These are phyloP conservation scores for Talaromyces amestolkiae DNA, from an alignment of 2,329 filamentous ascomycete species.

Conservation along the genomic window DNA sequence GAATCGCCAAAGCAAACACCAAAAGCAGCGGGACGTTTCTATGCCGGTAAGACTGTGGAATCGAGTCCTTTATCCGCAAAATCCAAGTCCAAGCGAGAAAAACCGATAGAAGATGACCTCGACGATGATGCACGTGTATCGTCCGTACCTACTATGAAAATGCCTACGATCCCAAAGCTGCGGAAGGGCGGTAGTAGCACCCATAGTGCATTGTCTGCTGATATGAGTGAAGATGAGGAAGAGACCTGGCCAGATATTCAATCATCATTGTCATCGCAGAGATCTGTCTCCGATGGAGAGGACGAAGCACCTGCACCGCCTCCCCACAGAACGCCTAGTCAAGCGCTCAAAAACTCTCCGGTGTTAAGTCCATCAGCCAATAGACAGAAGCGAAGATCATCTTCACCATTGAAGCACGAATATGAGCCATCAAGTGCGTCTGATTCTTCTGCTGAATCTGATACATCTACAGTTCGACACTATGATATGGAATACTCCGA, in stretches of 20 bases:
- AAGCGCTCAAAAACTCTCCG: slow-evolving; percentile 44
- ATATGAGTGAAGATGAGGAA: slow-evolving; percentile 24
- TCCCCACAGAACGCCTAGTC: slow-evolving; percentile 54
- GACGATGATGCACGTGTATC: slow-evolving; percentile 41
- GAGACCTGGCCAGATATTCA: slow-evolving; percentile 31
- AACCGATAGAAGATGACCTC: slow-evolving; percentile 28
- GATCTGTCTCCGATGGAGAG: slow-evolving; percentile 25
- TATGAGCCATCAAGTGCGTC: slow-evolving; percentile 81
- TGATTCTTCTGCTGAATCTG: slow-evolving; percentile 58
- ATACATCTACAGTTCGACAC: slow-evolving; percentile 56
- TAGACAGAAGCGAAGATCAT: slow-evolving; percentile 66
- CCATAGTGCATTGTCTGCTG: slow-evolving; percentile 14
- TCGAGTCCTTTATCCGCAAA: slow-evolving; percentile 6
- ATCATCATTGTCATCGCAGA: slow-evolving; percentile 20
- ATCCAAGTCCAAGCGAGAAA: slow-evolving; percentile 26
- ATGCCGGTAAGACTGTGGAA: slow-evolving; percentile 6
- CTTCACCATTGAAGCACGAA: slow-evolving; percentile 94
- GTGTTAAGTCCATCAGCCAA: slow-evolving; percentile 50
- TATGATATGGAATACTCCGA: slow-evolving; percentile 50
- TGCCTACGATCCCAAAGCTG: slow-evolving; percentile 46
- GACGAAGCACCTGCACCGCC: slow-evolving; percentile 45
- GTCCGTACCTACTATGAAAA: slow-evolving; percentile 47
- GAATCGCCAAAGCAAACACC: slow-evolving; percentile 20
- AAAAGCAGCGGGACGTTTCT: slow-evolving; percentile 18
- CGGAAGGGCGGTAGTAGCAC: slow-evolving; percentile 38